Percentiles rank a stretch among this genome's conserved stretches.
These are phyloP conservation scores for Hypoxylon trugodes DNA, from an alignment of 495 filamentous ascomycete species.

Conservation along the genomic window DNA sequence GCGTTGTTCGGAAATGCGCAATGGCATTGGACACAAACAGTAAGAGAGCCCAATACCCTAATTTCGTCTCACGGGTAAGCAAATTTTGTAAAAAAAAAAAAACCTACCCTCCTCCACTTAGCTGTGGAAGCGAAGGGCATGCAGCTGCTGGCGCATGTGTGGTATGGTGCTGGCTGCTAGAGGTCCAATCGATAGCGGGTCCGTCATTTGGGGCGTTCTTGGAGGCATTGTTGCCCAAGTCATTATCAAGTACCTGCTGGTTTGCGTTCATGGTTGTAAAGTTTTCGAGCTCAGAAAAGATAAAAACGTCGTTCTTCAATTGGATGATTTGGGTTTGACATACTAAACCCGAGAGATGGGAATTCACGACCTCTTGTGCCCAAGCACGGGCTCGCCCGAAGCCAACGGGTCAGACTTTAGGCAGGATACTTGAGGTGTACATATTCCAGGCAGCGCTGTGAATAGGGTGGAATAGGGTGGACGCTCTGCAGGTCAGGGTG, in stretches of 20 bases:
- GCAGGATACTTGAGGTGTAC: slow-evolving; percentile 10
- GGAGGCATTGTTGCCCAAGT: not conserved
- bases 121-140: not conserved
- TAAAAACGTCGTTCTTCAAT: not conserved
- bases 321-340: not conserved
- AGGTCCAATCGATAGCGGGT: not conserved
- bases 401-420: not conserved
- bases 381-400: not conserved
- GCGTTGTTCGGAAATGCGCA: not conserved
- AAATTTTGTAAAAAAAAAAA: slow-evolving; percentile 15
- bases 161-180: not conserved
- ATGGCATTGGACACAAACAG: not conserved
- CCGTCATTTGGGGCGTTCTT: not conserved
- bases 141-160: not conserved
- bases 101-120: not conserved
- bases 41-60: no score
- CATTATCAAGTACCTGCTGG: not conserved
- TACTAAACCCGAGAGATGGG: not conserved
- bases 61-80: not conserved
- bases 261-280: not conserved
- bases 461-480: slow-evolving; percentile 4
- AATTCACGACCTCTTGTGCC: not conserved
- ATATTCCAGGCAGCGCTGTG: not conserved
- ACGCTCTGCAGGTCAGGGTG: not conserved
- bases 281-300: not conserved